Conservation (phyloP, 495 filamentous ascomycete species). For the Hypoxylon cercidicola region DNA sequence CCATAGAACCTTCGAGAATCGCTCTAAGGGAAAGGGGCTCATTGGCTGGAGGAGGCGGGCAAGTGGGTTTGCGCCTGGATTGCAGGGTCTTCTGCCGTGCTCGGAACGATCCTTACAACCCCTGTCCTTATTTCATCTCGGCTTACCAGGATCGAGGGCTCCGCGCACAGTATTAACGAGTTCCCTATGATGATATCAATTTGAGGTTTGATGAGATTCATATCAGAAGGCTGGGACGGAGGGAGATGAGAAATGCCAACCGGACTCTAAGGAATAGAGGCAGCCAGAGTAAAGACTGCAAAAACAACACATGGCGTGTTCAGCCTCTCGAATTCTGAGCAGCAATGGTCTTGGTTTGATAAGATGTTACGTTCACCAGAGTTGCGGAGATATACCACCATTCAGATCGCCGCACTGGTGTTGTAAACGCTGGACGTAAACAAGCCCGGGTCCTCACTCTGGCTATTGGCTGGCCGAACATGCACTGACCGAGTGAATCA, state of each 20-base stretch:
- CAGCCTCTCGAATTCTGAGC: constrained; percentile 37
- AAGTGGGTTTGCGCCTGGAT: constrained; percentile 23
- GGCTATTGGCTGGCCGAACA: constrained; percentile 38
- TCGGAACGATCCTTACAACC: constrained; percentile 46
- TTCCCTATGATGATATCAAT: constrained; percentile 34
- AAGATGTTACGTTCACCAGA: constrained; percentile 33
- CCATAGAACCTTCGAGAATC: constrained; percentile 62
- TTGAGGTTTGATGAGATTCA: constrained; percentile 36
- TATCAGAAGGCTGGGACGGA: constrained; percentile 15
- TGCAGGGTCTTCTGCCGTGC: constrained; percentile 43
- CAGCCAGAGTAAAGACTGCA: constrained; percentile 24
- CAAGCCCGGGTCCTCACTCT: constrained; percentile 31
- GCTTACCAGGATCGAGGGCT: constrained; percentile 33
- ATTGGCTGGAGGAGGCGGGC: constrained; percentile 34
- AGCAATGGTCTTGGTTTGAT: constrained; percentile 27
- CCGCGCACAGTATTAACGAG: constrained; percentile 32
- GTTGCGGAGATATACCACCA: constrained; percentile 36
- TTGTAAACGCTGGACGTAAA: constrained; percentile 43
- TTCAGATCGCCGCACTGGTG: constrained; percentile 25
- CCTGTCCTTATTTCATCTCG: constrained; percentile 40
- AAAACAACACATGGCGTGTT: constrained; percentile 26
- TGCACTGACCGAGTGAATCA: constrained; percentile 21
- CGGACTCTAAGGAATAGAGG: constrained; percentile 2
- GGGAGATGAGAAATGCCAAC: constrained; percentile 4
- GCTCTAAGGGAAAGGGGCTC: constrained; percentile 25